Percentiles rank a stretch among this genome's conserved stretches.
These are phyloP conservation scores for Pholiota conissans DNA, from an alignment of 768 basidiomycete species.

Conservation along the genomic window DNA sequence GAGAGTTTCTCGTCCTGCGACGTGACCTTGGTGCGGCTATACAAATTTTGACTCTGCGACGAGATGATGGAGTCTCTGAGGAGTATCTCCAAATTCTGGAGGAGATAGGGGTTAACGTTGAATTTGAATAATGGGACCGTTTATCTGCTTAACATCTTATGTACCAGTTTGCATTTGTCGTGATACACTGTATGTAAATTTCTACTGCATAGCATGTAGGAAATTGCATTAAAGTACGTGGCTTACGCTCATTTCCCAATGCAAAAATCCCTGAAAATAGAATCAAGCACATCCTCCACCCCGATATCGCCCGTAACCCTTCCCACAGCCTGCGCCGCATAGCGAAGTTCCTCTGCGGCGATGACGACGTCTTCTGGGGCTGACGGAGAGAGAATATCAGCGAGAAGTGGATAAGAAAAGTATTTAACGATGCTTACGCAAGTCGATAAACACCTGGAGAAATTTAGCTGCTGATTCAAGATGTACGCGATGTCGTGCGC, in stretches of 20 bases:
- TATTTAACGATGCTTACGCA: constrained; percentile 32
- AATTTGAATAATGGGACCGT: too few species aligned
- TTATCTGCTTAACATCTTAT: too few species aligned
- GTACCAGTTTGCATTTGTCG: too few species aligned
- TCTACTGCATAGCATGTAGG: too few species aligned
- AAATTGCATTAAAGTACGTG: too few species aligned
- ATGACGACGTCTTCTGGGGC: constrained; percentile 73
- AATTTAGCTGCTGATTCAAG: constrained; percentile 64
- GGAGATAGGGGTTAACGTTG: too few species aligned
- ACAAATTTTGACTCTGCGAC: too few species aligned
- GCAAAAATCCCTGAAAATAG: constrained; percentile 85
- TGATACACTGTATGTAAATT: too few species aligned
- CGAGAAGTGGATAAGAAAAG: background rate
- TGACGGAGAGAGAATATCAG: constrained; percentile 20
- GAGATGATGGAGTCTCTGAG: too few species aligned
- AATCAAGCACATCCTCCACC: constrained; percentile 81
- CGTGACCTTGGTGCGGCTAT: too few species aligned
- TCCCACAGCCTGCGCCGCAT: constrained; percentile 82
- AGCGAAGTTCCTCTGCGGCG: constrained; percentile 85
- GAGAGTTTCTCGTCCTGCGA: too few species aligned
- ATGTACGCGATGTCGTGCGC: constrained; percentile 77
- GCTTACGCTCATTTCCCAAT: constrained; percentile 65
- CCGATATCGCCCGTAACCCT: constrained; percentile 80
- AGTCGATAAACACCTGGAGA: constrained; percentile 59
- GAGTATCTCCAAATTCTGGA: too few species aligned